Evolutionary conservation across 164 flowering plant species (phyloP).

Genomic region (Magnolia kwangsiensis): DNA sequence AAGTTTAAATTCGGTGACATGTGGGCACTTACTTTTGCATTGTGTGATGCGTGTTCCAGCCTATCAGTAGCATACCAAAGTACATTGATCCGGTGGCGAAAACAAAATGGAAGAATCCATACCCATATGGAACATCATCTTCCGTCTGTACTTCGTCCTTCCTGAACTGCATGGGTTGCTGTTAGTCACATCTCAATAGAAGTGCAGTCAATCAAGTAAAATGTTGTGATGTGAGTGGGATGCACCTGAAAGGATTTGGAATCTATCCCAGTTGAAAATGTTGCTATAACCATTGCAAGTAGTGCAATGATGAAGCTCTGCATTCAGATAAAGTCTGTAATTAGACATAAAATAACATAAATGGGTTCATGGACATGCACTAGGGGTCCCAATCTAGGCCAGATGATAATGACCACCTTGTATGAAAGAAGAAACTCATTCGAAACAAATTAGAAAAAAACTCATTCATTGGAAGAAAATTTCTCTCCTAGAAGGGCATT

Average conservation of each 20-base stretch:
- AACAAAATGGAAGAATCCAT: conserved; percentile 92
- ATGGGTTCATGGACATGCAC: not conserved
- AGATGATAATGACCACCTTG: not conserved
- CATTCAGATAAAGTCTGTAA: not conserved
- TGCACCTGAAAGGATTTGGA: conserved; percentile 88
- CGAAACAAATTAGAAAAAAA: no score
- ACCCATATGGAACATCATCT: conserved; percentile 84
- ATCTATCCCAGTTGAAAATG: conserved; percentile 93
- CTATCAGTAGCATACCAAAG: conserved; percentile 79
- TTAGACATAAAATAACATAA: not conserved
- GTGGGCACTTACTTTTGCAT: conserved; percentile 55
- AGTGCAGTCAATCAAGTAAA: not conserved
- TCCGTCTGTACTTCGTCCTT: conserved; percentile 43
- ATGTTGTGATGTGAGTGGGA: not conserved
- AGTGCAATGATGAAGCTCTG: conserved; percentile 89
- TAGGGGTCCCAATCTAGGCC: no score
- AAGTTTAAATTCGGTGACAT: conserved; percentile 1
- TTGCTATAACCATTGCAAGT: conserved; percentile 80
- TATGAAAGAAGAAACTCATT: no score
- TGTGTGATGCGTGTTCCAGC: conserved; percentile 78
- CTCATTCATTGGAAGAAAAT: no score
- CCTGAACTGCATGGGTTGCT: conserved; percentile 54
- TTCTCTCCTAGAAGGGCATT: no score
- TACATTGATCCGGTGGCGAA: conserved; percentile 93
- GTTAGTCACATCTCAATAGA: conserved; percentile 18